Base-by-base conservation (phyloP, 2,329 filamentous ascomycete species). In the Bipolaris sorokiniana region DNA sequence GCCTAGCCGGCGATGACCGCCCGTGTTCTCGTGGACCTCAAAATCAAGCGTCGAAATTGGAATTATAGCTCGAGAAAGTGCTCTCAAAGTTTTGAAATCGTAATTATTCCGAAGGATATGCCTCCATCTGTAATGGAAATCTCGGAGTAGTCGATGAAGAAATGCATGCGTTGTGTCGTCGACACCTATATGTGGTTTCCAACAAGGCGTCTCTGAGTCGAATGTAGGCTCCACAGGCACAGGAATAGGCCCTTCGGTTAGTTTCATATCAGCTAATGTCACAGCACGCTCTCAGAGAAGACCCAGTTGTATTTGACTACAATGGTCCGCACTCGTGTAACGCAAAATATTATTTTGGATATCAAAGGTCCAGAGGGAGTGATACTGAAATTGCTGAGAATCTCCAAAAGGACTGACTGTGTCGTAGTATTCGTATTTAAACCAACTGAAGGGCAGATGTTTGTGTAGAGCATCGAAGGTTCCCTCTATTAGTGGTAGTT, bases 331-430 rank as follows among this genome's bases (percentile, higher is more conserved):
- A 41, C n/a, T 49, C 9, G 22, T 49, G n/a, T 49, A 40, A 18
- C 36, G 47, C 36, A 49, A 49, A 20, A 28, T 13, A 23, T 49
- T 23, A 33, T 49, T 41, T 40, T 18, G 34, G 23, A 22, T 49
- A 11, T 49, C 47, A 23, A 49, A 49, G 22, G 47, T 40, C 47
- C 47, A 41, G 47, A 49, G 47, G 36, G 47, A 15, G 36, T 31
- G 47, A 49, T 49, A 41, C 22, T 20, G 23, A 33, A 40, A 31
- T 7, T 33, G 13, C 26, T 34, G 47, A 37, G 18, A 3, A 41
- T 49, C 47, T 41, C 47, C 36, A 33, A 40, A 49, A 7, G 36
- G 36, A n/a, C 31, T 49, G 15, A 41, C 36, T 20, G 22, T 49
- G 37, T 49, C 47, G 16, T 49, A 41, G 16, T 41, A 9, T 49